These are phyloP conservation scores for Mariannaea sp. DNA, from an alignment of 2,329 filamentous ascomycete genomes.

Conservation along the genomic window DNA sequence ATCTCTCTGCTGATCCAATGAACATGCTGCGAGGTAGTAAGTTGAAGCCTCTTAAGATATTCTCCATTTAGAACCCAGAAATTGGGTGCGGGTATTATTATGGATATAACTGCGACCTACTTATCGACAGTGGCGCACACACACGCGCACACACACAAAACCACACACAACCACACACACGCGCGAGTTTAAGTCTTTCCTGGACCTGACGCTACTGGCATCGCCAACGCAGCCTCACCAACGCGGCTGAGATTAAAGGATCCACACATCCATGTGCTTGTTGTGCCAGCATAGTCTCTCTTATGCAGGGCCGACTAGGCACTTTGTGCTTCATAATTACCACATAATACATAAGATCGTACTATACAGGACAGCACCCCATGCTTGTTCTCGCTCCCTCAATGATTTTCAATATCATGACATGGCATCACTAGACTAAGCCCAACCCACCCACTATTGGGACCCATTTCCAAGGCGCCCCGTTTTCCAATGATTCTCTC, in stretches of 20 bases:
- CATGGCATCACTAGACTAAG: constrained; percentile 4
- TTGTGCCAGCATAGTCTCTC: constrained; percentile 14
- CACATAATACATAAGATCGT: too few species aligned
- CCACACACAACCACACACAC: too few species aligned
- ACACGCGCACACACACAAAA: not conserved
- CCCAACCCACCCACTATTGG: not conserved
- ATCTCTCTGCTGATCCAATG: too few species aligned
- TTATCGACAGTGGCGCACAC: not conserved
- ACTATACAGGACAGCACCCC: too few species aligned
- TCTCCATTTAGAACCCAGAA: too few species aligned
- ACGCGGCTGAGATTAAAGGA: constrained; percentile 32
- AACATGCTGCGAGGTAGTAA: too few species aligned
- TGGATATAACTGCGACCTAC: constrained; percentile 24
- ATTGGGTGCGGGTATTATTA: too few species aligned
- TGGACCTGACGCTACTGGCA: constrained; percentile 22
- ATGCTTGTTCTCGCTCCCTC: too few species aligned
- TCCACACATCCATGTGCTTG: constrained; percentile 11
- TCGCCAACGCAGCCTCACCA: constrained; percentile 31
- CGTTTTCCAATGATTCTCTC: constrained; percentile 25
- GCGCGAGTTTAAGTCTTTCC: constrained; percentile 24
- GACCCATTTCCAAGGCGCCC: not conserved
- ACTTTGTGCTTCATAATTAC: too few species aligned
- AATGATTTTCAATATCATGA: not conserved
- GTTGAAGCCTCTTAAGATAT: too few species aligned
- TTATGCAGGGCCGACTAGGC: not conserved